Evolutionary conservation across 805 yeast genomes (phyloP).

Genomic region (Barnettozyma wickerhamii): DNA sequence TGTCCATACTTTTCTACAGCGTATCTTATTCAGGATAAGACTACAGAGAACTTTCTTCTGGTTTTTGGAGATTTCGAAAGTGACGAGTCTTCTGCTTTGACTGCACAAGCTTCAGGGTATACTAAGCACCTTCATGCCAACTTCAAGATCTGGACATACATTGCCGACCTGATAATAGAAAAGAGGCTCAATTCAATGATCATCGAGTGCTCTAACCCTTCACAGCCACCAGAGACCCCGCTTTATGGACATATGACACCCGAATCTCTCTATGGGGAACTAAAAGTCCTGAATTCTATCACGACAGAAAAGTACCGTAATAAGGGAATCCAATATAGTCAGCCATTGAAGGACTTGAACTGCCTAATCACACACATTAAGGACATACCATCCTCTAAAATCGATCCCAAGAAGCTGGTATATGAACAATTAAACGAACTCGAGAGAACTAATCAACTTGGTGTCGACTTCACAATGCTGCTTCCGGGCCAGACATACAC

Average conservation of each 20-base stretch:
- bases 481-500: conserved; percentile 50
- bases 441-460: conserved; percentile 35
- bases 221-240: conserved; percentile 39
- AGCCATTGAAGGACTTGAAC: conserved; percentile 20
- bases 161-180: conserved; percentile 42
- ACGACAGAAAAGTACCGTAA: background rate
- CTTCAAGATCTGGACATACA: conserved; percentile 48
- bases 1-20: conserved; percentile 44
- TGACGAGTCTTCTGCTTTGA: conserved; percentile 43
- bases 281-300: conserved; percentile 23
- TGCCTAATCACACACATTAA: conserved; percentile 41
- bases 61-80: conserved; percentile 85
- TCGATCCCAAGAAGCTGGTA: conserved; percentile 58
- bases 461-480: conserved; percentile 46
- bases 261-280: conserved; percentile 51
- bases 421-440: conserved; percentile 47
- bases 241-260: conserved; percentile 85
- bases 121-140: background rate
- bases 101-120: conserved; percentile 22
- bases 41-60: conserved; percentile 37
- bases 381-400: conserved; percentile 28
- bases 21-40: conserved; percentile 44
- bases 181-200: conserved; percentile 49
- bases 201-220: conserved; percentile 71
- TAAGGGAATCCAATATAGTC: background rate